A percentile compares a stretch with the other conserved stretches of the same genome.
Conservation (phyloP, 352 stramenopile species). For the Thalassiosira mediterranea region DNA sequence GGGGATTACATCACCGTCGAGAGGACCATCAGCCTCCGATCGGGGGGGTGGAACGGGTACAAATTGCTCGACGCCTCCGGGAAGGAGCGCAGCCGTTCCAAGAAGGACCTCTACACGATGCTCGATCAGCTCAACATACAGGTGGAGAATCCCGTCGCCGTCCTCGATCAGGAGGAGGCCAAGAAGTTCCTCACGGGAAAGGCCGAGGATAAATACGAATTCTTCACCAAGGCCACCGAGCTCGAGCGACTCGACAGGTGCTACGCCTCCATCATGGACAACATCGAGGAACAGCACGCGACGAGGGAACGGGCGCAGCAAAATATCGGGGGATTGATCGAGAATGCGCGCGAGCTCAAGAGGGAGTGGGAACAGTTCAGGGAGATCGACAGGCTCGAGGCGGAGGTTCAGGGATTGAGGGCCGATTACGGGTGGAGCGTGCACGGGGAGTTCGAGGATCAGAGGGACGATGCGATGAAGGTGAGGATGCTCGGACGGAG, state of each 20-base stretch:
- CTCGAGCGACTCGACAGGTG: constrained; percentile 88
- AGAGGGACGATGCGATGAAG: constrained; percentile 45
- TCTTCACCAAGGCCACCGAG: constrained; percentile 96
- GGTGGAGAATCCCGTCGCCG: constrained; percentile 96
- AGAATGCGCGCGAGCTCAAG: constrained; percentile 56
- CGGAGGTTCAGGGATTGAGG: constrained; percentile 49
- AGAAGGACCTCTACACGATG: constrained; percentile 92
- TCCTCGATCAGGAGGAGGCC: constrained; percentile 97
- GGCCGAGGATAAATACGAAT: constrained; percentile 94
- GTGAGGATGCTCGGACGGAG: constrained; percentile 21
- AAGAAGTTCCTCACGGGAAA: constrained; percentile 97
- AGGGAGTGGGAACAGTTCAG: constrained; percentile 71
- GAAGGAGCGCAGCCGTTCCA: constrained; percentile 87
- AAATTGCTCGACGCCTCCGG: constrained; percentile 71
- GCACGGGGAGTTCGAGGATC: constrained; percentile 50
- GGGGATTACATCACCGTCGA: constrained; percentile 93
- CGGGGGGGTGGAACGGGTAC: constrained; percentile 77
- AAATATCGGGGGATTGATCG: constrained; percentile 37
- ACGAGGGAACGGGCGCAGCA: constrained; percentile 70
- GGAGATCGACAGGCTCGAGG: constrained; percentile 74
- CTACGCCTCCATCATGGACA: constrained; percentile 87
- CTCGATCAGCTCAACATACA: constrained; percentile 92
- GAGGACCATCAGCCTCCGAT: constrained; percentile 86
- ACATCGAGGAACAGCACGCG: constrained; percentile 79
- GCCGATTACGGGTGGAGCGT: constrained; percentile 54